Evolutionary conservation across 2,329 filamentous ascomycete species (phyloP).

Genomic region (Monilinia vaccinii-corymbosi): DNA sequence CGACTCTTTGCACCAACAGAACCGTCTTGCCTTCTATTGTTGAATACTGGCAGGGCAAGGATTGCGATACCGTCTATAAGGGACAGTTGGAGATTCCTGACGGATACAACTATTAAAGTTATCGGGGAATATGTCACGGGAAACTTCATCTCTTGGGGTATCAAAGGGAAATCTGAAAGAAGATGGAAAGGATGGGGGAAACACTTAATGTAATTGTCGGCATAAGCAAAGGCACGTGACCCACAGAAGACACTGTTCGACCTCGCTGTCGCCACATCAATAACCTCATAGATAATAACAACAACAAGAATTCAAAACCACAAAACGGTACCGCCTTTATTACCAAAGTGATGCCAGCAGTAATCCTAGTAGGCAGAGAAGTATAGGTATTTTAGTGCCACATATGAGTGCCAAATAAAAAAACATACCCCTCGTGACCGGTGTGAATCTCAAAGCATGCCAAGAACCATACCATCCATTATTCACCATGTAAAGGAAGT

Average conservation of each 20-base stretch:
- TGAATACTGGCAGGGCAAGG: conserved; percentile 21
- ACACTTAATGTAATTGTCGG: no score
- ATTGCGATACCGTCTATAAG: conserved; percentile 25
- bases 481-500: no score
- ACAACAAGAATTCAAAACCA: no score
- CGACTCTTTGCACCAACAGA: conserved; percentile 19
- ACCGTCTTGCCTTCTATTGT: conserved; percentile 27
- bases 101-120: conserved; percentile 5
- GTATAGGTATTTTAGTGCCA: background rate
- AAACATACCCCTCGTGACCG: background rate
- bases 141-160: no score
- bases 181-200: no score
- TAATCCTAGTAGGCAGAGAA: background rate
- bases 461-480: background rate
- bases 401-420: background rate
- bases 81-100: conserved; percentile 28
- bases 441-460: background rate
- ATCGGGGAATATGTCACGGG: background rate
- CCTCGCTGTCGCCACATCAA: no score
- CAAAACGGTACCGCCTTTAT: no score
- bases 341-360: no score
- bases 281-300: no score
- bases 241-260: no score
- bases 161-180: no score
- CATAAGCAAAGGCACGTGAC: no score